A percentile compares a stretch with the other conserved stretches of the same genome.
Conservation (phyloP, 2,329 filamentous ascomycete genomes). For the Colletotrichum limetticola region DNA sequence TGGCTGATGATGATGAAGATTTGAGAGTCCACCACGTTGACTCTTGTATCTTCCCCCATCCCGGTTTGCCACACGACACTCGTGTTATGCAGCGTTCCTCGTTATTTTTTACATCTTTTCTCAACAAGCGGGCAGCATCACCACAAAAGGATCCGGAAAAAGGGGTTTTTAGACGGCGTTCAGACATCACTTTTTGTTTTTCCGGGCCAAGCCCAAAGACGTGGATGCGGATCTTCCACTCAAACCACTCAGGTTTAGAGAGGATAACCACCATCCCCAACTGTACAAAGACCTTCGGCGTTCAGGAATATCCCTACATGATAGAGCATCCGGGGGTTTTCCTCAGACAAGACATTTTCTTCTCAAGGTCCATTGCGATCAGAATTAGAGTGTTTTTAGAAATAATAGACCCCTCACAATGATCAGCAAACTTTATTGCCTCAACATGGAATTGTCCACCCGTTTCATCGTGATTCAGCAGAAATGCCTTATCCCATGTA, state of each 20-base stretch:
- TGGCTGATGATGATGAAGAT: background rate
- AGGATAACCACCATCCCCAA: background rate
- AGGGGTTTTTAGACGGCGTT: conserved; percentile 28
- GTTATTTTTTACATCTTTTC: background rate
- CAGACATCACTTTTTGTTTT: background rate
- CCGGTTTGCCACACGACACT: background rate
- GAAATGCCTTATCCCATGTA: background rate
- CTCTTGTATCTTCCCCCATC: background rate
- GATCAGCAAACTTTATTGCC: conserved; percentile 9
- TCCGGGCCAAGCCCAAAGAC: background rate
- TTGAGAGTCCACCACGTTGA: background rate
- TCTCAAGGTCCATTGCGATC: background rate
- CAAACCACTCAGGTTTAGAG: background rate
- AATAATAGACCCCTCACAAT: conserved; percentile 22
- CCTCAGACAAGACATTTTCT: background rate
- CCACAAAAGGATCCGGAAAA: conserved; percentile 14
- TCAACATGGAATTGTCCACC: background rate
- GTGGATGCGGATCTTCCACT: background rate
- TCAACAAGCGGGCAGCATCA: conserved; percentile 29
- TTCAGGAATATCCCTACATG: conserved; percentile 30
- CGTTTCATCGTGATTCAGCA: background rate
- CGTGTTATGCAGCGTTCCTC: conserved; percentile 25
- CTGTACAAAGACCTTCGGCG: conserved; percentile 25
- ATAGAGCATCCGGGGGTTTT: conserved; percentile 21
- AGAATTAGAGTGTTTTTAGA: conserved; percentile 12